Base-by-base conservation (phyloP, 2,329 filamentous ascomycete species). In the Emericellopsis atlantica region DNA sequence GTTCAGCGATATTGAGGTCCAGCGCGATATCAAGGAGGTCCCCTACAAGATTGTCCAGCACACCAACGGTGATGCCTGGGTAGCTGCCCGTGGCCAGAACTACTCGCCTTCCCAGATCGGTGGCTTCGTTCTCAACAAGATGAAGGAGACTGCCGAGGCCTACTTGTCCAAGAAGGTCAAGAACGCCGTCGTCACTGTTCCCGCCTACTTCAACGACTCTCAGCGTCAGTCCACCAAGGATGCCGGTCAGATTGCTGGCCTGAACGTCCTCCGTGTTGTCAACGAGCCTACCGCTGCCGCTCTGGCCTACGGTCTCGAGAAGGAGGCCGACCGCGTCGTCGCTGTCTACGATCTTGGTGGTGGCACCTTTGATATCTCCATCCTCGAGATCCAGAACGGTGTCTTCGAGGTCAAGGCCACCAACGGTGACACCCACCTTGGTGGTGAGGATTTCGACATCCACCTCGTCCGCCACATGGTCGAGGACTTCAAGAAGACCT, bases 381-480 rank as follows among this genome's bases (percentile, higher is more conserved):
- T 95, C 47, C 82, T 96, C 14, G 88, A 95, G 70, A 95, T 96
- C 60, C 88, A 95, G 71, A 88, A 88, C 66, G 90, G 90, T 65
- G 89, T 96, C 43, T 96, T 96, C 64, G 90, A 95, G 74, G 90
- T 96, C 66, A 95, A 95, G 79, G 94, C 90, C 15, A 96, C 90
- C 72, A 95, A 95, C 66, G 90, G 90, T 80, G 90, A 96, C 64
- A 96, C 90, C 50, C 90, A 96, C 67, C 79, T 96, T 54, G 90
- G 90, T 79, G 90, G 90, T 70, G 90, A 96, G 66, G 90, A 96
- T 66, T 96, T 95, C 59, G 90, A 96, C 61, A 95, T 95, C 59
- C 79, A 78, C 57, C 81, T 96, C 44, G 90, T 95, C 59, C 88
- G 88, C 60, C 83, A 95, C 75, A 75, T 96, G 44, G 87, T 95